Base-by-base conservation (phyloP, 441 rosid genomes). In the Adansonia rubrostipa region DNA sequence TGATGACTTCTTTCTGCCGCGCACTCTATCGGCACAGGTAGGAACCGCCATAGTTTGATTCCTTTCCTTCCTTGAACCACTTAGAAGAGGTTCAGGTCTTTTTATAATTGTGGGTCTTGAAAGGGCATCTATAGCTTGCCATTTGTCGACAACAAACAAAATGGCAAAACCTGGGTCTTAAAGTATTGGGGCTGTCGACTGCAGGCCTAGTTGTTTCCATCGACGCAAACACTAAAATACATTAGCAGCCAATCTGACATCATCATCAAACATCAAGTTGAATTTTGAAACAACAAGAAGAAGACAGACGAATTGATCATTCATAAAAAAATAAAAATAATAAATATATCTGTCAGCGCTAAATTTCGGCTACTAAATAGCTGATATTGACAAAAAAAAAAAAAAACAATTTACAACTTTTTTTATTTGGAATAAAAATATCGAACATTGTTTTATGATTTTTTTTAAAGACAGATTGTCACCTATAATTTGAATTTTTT, bases 1-100 rank as follows among this genome's bases (percentile, higher is more conserved):
- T 3, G 90, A 85, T 50, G 89, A 76, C 78, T 85, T 90, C 80
- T 40, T 85, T 77, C 82, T 76, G 36, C 82, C 85, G 33, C 88
- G 71, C 10, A 64, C 42, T 9, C 44, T 22, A 0, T 74, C 71
- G 2, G 13, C 69, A 28, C 28, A 56, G 44, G 33, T 28, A 3
- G 79, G 79, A 44, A 65, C 75, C 33, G 65, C 87, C 87, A 79
- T 80, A 4, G n/a, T 63, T 45, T 6, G 47, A 28, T 53, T n/a
- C 62, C 40, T 36, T 24, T 9, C 40, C 44, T 60, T 40, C 60
- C 33, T 74, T 63, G 47, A 77, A 81, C 71, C 75, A 60, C 45
- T 36, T 44, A 44, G 71, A 45, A 3, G 48, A 73, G 65, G 67
- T 24, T 65, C 19, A 36, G 62, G 24, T 48, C 54, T 45, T 79